Percentiles rank a stretch among this genome's conserved stretches.
phyloP scores from a whole-genome alignment of 2,329 filamentous ascomycete genomes.

The Phialophora chinensis region DNA sequence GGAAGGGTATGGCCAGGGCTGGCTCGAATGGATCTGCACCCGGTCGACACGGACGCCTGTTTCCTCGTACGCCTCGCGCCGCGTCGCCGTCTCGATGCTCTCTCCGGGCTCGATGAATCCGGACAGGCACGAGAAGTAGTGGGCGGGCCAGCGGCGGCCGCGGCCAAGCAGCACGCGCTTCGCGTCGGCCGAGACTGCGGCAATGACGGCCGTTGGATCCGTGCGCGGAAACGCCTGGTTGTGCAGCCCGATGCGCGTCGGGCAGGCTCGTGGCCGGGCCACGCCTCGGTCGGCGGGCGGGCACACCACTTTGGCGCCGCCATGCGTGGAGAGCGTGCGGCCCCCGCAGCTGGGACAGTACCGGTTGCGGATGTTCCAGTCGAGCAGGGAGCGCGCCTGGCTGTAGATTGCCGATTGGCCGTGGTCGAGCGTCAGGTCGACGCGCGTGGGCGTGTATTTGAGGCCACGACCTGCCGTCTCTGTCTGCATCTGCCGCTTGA shows the following conservation, averaged over 20 bases:
- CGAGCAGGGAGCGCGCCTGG: conserved; percentile 75
- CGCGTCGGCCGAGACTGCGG: conserved; percentile 80
- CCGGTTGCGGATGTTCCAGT: conserved; percentile 92
- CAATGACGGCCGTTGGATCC: conserved; percentile 95
- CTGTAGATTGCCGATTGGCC: conserved; percentile 28
- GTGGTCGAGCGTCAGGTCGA: conserved; percentile 28
- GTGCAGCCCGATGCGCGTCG: conserved; percentile 80
- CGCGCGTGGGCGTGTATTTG: conserved; percentile 20
- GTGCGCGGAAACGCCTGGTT: conserved; percentile 92
- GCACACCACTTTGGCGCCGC: conserved; percentile 52
- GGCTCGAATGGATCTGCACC: conserved; percentile 79
- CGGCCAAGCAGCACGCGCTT: conserved; percentile 81
- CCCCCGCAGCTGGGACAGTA: conserved; percentile 90
- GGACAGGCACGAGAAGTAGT: conserved; percentile 88
- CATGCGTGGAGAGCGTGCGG: conserved; percentile 66
- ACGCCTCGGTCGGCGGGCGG: conserved; percentile 48
- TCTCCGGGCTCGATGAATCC: conserved; percentile 85
- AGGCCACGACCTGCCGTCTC: conserved; percentile 8
- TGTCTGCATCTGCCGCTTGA: conserved; percentile 8
- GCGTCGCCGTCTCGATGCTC: conserved; percentile 80
- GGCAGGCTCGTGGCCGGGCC: conserved; percentile 66
- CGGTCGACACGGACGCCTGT: conserved; percentile 75
- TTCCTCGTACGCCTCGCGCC: conserved; percentile 85
- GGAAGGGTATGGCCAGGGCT: conserved; percentile 85
- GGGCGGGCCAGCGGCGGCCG: conserved; percentile 76